These are phyloP conservation scores for Salix brachista DNA, from an alignment of 345 rosid genomes.

Conservation along the genomic window DNA sequence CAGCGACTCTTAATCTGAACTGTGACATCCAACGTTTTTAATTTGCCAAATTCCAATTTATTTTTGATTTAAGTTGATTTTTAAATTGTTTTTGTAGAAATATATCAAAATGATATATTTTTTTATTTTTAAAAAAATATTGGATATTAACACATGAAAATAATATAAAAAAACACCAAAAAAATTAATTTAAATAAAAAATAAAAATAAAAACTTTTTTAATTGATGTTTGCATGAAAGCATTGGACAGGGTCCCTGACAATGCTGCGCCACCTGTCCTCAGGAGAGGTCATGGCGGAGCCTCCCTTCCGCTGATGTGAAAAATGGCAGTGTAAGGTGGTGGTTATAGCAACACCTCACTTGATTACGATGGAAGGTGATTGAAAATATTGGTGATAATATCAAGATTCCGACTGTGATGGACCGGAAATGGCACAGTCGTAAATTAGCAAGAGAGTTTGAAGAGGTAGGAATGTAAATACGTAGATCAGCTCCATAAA, in stretches of 20 bases:
- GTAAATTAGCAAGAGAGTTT: slow-evolving; percentile 7
- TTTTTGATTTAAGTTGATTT: too few relatives aligned
- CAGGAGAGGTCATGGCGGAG: slow-evolving; percentile 92
- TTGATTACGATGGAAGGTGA: neutral
- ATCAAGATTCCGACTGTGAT: neutral
- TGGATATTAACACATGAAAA: too few relatives aligned
- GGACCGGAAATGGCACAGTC: neutral
- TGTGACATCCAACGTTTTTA: too few relatives aligned
- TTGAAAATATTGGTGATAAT: neutral
- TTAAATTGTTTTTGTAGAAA: too few relatives aligned
- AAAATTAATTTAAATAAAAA: too few relatives aligned
- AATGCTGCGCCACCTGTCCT: slow-evolving; percentile 69
- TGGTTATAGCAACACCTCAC: neutral
- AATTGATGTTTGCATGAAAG: slow-evolving; percentile 43
- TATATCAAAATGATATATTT: too few relatives aligned
- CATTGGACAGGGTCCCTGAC: slow-evolving; percentile 76
- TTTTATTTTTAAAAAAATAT: too few relatives aligned
- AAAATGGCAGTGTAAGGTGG: neutral
- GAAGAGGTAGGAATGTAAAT: neutral
- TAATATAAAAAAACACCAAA: too few relatives aligned
- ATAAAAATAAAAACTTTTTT: too few relatives aligned
- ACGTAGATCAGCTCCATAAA: neutral
- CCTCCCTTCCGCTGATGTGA: slow-evolving; percentile 92
- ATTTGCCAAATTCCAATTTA: too few relatives aligned
- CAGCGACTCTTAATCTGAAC: too few relatives aligned